Evolutionary conservation across 2,329 filamentous ascomycete genomes (phyloP).

Genomic region (Emergomyces pasteurianus): DNA sequence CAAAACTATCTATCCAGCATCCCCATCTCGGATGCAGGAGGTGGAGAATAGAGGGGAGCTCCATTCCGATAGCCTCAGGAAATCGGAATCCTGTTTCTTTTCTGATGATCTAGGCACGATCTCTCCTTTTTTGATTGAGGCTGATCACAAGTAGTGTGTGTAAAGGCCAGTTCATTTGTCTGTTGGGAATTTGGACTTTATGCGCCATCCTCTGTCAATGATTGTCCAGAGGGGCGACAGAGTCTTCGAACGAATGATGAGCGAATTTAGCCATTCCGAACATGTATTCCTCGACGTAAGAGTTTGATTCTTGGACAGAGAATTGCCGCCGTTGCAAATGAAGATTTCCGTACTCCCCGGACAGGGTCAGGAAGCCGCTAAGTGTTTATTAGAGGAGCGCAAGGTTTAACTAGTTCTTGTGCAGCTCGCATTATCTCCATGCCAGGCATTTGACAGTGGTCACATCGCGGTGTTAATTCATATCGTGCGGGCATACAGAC

Average conservation of each 20-base stretch:
- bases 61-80: not conserved
- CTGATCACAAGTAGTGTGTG: not conserved
- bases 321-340: not conserved
- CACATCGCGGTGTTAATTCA: not conserved
- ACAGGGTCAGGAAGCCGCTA: not conserved
- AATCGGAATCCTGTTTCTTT: not conserved
- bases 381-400: not conserved
- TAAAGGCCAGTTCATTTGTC: not conserved
- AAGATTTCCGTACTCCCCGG: not conserved
- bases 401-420: not conserved
- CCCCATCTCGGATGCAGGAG: not conserved
- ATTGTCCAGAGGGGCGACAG: not conserved
- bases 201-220: not conserved
- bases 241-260: not conserved
- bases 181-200: not conserved
- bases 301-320: not conserved
- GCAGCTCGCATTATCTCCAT: not conserved
- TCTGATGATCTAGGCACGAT: not conserved
- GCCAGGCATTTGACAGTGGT: not conserved
- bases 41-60: not conserved
- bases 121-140: not conserved
- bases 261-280: not conserved
- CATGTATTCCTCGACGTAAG: not conserved
- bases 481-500: not conserved
- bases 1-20: not conserved